Evolutionary conservation across 306 rosid genomes (phyloP), one percentile per base, ranked within the genome.

Genomic region (Crotalaria pallida): DNA sequence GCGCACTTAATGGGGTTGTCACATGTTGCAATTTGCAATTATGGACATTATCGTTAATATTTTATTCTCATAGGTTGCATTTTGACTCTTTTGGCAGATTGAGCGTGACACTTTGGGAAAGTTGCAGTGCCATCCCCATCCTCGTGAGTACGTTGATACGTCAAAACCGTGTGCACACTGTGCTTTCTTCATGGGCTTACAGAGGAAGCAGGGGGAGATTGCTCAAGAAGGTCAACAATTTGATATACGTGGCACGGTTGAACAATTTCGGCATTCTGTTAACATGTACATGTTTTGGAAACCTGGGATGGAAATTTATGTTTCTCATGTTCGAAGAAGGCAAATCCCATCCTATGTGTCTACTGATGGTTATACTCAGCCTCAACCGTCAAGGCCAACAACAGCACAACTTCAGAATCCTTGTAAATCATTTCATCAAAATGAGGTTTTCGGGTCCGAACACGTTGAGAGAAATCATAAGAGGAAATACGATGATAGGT

Each of bases 81-180:
- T 71, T 24, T 41, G 22, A 29, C 58, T 27, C 3, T 75, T 47
- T 47, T 55, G 38, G 36, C 74, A 83, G 87, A 78, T 84, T 67
- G 86, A 81, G 72, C 84, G 84, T 51, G 44, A 68, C 31, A 84
- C 88, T 44, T 53, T 62, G 2, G 88, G 88, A 53, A 81, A 84
- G 84, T 72, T 84, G 88, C 88, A 84, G 63, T 84, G 88, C 53
- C 88, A 81, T 75, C 88, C 86, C 13, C 64, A 78, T 68, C 82
- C 85, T 10, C 69, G 22, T 6, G 85, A 84, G 72, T 81, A 56
- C 72, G 19, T 63, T 31, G 88, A 84, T 57, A 52, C 72, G 5
- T 78, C 84, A 57, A 84, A 41, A 83, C 79, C 75, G 23, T 67
- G 84, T 78, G 77, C 78, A 24, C 88, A 84, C 58, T 56, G 75